A percentile compares a stretch with the other conserved stretches of the same genome.
These are phyloP conservation scores for Hura crepitans DNA, from an alignment of 441 rosid species.

Conservation along the genomic window DNA sequence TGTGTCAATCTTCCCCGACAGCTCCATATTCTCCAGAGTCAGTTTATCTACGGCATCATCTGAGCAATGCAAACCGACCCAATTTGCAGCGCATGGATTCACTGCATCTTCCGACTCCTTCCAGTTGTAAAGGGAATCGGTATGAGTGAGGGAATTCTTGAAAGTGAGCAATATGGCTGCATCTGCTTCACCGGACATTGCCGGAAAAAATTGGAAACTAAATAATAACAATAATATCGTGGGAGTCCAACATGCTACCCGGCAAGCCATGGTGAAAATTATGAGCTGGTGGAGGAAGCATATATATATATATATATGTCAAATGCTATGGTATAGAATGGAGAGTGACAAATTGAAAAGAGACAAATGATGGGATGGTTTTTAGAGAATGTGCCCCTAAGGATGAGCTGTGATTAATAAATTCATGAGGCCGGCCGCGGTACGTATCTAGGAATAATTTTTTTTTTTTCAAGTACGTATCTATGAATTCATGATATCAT, in stretches of 20 bases:
- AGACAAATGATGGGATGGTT: too few relatives aligned
- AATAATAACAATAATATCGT: neutral
- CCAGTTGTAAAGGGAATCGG: constrained; percentile 39
- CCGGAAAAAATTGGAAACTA: neutral
- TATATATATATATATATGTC: too few relatives aligned
- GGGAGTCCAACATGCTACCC: neutral
- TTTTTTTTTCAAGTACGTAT: too few relatives aligned
- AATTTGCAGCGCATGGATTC: constrained; percentile 40
- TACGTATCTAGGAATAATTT: too few relatives aligned
- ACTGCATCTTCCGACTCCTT: neutral
- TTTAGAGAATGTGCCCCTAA: too few relatives aligned
- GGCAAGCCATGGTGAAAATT: neutral
- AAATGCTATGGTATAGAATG: too few relatives aligned
- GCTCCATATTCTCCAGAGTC: constrained; percentile 51
- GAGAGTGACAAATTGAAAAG: too few relatives aligned
- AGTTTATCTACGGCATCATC: constrained; percentile 35
- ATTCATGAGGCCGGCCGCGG: too few relatives aligned
- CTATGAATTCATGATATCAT: too few relatives aligned
- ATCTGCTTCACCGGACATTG: constrained; percentile 26
- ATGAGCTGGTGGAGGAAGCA: too few relatives aligned
- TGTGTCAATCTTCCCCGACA: constrained; percentile 48
- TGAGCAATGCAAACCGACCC: constrained; percentile 57
- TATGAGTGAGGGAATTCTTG: constrained; percentile 42
- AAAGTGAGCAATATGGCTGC: constrained; percentile 43
- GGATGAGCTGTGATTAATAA: too few relatives aligned